Conservation (phyloP, 139 green algal species). For the Volvox africanus region DNA sequence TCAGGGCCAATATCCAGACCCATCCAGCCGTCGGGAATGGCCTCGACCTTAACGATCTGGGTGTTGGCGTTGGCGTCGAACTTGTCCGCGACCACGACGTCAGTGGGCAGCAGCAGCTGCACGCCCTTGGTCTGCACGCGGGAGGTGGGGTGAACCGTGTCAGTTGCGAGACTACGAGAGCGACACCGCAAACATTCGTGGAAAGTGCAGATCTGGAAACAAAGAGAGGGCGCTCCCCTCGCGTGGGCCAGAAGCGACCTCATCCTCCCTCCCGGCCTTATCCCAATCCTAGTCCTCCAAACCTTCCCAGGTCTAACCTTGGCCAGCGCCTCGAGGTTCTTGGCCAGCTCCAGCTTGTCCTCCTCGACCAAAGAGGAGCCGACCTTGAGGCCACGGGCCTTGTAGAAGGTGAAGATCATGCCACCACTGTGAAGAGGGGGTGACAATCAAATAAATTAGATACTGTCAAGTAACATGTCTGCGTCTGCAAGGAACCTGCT, state of each 20-base stretch:
- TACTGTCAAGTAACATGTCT: too few species aligned
- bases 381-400: conserved; percentile 87
- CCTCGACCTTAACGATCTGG: conserved; percentile 75
- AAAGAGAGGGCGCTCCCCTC: too few species aligned
- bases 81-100: conserved; percentile 97
- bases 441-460: too few species aligned
- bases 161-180: not conserved
- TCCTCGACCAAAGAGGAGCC: conserved; percentile 98
- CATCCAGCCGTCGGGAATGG: conserved; percentile 99
- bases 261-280: too few species aligned
- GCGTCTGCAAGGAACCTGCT: too few species aligned
- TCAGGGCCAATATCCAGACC: conserved; percentile 97
- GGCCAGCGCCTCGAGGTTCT: conserved; percentile 87
- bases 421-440: conserved; percentile 71
- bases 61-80: conserved; percentile 94
- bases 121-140: conserved; percentile 72
- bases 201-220: too few species aligned
- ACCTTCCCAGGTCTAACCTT: conserved; percentile 62
- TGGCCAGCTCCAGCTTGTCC: conserved; percentile 98
- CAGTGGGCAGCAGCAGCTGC: conserved; percentile 95
- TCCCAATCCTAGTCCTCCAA: too few species aligned
- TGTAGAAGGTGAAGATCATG: conserved; percentile 99
- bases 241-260: too few species aligned
- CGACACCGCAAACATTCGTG: too few species aligned
- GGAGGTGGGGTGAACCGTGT: not conserved